phyloP scores from a whole-genome alignment of 202 grass and related monocot species.

The Schoenoplectus triqueter region DNA sequence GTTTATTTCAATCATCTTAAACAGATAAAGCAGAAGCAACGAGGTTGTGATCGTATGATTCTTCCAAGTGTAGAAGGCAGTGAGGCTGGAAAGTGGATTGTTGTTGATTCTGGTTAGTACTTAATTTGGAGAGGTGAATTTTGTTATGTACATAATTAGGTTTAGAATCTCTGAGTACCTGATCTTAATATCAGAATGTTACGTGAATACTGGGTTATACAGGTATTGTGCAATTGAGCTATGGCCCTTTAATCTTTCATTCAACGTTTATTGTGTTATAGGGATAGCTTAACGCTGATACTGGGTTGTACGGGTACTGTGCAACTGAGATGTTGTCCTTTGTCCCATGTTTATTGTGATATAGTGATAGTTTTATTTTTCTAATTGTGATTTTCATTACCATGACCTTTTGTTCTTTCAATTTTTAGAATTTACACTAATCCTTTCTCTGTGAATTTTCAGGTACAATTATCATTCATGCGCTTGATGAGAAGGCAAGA shows the following conservation, averaged over 20 bases:
- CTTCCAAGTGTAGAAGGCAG: constrained; percentile 90
- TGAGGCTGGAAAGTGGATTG: constrained; percentile 84
- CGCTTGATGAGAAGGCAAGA: constrained; percentile 93
- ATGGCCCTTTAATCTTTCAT: background rate
- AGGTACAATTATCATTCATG: constrained; percentile 89
- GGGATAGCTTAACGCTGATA: too few species aligned
- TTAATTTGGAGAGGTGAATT: background rate
- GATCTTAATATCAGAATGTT: background rate
- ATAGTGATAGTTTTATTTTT: background rate
- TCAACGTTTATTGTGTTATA: too few species aligned
- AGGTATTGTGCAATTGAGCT: constrained; percentile 33
- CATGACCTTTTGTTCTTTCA: background rate
- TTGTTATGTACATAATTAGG: too few species aligned
- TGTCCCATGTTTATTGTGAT: too few species aligned
- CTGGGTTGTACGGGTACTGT: too few species aligned
- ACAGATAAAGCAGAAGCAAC: constrained; percentile 87
- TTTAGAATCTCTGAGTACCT: constrained; percentile 12
- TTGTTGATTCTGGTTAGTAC: constrained; percentile 82
- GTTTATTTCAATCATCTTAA: background rate
- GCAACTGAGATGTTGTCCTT: too few species aligned
- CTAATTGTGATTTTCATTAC: background rate
- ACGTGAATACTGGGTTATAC: background rate
- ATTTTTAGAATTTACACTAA: constrained; percentile 1
- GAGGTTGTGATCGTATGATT: constrained; percentile 67
- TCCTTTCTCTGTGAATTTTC: background rate